These are phyloP conservation scores for Akanthomyces muscarius DNA, from an alignment of 2,329 filamentous ascomycete species.

Conservation along the genomic window DNA sequence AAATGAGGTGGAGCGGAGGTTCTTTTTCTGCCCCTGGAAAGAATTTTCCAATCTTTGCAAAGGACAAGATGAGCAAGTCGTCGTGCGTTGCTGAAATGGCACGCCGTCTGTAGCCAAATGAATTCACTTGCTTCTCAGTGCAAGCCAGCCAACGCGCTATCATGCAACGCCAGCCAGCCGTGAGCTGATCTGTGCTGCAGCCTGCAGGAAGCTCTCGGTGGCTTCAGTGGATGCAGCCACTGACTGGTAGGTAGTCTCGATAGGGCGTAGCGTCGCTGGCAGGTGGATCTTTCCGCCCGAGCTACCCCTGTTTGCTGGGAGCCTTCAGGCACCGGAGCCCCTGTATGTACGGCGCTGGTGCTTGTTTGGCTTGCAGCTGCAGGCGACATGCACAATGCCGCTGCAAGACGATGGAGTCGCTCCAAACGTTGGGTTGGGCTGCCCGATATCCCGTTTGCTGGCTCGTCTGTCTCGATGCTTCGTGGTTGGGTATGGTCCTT, in stretches of 20 bases:
- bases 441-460: constrained; percentile 4
- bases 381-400: constrained; percentile 5
- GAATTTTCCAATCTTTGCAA: background rate
- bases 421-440: background rate
- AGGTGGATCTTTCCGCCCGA: constrained; percentile 6
- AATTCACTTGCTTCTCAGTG: background rate
- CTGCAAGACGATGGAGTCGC: constrained; percentile 8
- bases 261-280: background rate
- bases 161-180: background rate
- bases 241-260: background rate
- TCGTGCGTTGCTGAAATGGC: background rate
- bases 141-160: background rate
- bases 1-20: constrained; percentile 1
- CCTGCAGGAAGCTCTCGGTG: background rate
- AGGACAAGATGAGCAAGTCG: background rate
- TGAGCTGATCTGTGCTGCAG: background rate
- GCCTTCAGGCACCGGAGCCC: background rate
- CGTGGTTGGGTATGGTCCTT: background rate
- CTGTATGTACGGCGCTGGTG: background rate
- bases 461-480: background rate
- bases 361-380: background rate
- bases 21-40: background rate
- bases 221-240: background rate
- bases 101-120: background rate
- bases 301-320: constrained; percentile 5